These are phyloP conservation scores for Nothomitra cinnamomea DNA, from an alignment of 2,329 filamentous ascomycete species.

Conservation along the genomic window DNA sequence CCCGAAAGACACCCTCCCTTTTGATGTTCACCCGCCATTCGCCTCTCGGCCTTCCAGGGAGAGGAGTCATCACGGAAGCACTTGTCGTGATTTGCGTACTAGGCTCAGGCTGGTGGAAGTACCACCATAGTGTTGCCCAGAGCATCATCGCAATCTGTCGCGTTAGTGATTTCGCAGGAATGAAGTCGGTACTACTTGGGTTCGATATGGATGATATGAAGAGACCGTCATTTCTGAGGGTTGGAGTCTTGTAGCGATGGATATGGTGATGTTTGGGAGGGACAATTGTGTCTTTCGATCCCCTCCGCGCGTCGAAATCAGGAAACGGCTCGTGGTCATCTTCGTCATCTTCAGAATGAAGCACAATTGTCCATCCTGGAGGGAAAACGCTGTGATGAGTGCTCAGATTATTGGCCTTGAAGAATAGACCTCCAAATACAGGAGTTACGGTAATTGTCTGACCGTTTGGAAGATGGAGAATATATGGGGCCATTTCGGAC, in stretches of 20 bases:
- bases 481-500: slow-evolving; percentile 1
- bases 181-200: slow-evolving; percentile 64
- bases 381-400: slow-evolving; percentile 56
- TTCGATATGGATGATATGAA: slow-evolving; percentile 88
- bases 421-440: slow-evolving; percentile 81
- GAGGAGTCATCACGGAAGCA: slow-evolving; percentile 47
- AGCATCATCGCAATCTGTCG: slow-evolving; percentile 93
- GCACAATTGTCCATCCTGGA: slow-evolving; percentile 75
- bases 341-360: slow-evolving; percentile 48
- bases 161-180: slow-evolving; percentile 62
- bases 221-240: slow-evolving; percentile 59
- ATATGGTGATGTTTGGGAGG: slow-evolving; percentile 23
- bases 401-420: slow-evolving; percentile 66
- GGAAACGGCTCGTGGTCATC: slow-evolving; percentile 11
- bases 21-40: slow-evolving; percentile 79
- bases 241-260: slow-evolving; percentile 57
- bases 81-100: slow-evolving; percentile 43
- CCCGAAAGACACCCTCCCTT: slow-evolving; percentile 73
- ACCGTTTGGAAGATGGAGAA: slow-evolving; percentile 69
- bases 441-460: slow-evolving; percentile 66
- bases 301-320: slow-evolving; percentile 6
- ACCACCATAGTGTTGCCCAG: slow-evolving; percentile 91
- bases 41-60: slow-evolving; percentile 54
- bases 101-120: slow-evolving; percentile 78
- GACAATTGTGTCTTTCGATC: not conserved